Conservation (phyloP, 2,329 filamentous ascomycete genomes). For the Epichloe amarillans region DNA sequence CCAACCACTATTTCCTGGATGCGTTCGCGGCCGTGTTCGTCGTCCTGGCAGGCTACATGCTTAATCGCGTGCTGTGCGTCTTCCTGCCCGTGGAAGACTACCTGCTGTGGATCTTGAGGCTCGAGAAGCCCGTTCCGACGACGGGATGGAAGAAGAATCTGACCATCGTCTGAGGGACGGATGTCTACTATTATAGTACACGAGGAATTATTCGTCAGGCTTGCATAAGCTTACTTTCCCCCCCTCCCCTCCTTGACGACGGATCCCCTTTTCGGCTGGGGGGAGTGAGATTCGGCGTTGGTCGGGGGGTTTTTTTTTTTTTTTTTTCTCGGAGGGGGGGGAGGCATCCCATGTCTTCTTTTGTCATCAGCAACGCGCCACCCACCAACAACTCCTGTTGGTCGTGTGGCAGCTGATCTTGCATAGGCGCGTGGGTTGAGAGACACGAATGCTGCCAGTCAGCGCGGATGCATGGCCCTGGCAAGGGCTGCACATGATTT, state of each 20-base stretch:
- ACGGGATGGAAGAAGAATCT: conserved; percentile 18
- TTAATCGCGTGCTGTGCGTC: conserved; percentile 40
- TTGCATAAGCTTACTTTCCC: background rate
- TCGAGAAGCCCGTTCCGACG: conserved; percentile 48
- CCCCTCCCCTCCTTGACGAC: background rate
- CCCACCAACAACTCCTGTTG: background rate
- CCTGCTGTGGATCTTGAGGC: conserved; percentile 44
- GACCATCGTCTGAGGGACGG: conserved; percentile 4
- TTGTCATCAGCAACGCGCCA: background rate
- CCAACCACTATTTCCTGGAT: conserved; percentile 51
- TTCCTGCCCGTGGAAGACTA: conserved; percentile 50
- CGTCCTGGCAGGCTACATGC: conserved; percentile 42
- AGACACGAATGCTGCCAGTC: too few relatives aligned
- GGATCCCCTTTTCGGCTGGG: background rate
- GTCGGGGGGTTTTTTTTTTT: background rate
- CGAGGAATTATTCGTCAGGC: background rate
- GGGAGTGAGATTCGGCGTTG: background rate
- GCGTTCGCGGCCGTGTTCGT: conserved; percentile 50
- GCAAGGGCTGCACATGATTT: too few relatives aligned
- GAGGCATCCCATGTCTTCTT: background rate
- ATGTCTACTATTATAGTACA: background rate
- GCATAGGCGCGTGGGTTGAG: too few relatives aligned
- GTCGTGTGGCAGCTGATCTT: background rate
- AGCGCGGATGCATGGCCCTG: too few relatives aligned
- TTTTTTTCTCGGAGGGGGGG: background rate